phyloP scores from a whole-genome alignment of 805 yeast genomes.

The Candida insectalens region DNA sequence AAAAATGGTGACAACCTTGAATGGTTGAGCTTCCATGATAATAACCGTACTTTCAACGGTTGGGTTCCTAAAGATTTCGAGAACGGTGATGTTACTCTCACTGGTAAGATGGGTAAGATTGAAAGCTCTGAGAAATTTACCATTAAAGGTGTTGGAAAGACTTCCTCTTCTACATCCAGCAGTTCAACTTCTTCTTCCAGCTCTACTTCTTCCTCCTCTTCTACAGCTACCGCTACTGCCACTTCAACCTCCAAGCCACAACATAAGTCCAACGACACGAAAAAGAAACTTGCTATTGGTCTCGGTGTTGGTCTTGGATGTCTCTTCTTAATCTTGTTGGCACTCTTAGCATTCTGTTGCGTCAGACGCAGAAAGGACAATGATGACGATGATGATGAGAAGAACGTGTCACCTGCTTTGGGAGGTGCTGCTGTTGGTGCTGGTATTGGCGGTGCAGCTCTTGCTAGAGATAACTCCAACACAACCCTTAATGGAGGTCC shows the following conservation, averaged over 20 bases:
- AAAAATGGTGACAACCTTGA: slow-evolving; percentile 29
- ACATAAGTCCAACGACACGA: slow-evolving; percentile 8
- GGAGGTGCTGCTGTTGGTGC: slow-evolving; percentile 29
- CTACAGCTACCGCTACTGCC: slow-evolving; percentile 16
- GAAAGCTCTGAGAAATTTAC: slow-evolving; percentile 35
- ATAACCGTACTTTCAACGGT: slow-evolving; percentile 64
- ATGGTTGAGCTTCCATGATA: slow-evolving; percentile 60
- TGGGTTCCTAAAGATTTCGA: slow-evolving; percentile 45
- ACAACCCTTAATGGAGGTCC: slow-evolving; percentile 11
- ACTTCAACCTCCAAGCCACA: slow-evolving; percentile 21
- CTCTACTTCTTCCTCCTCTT: slow-evolving; percentile 20
- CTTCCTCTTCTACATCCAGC: slow-evolving; percentile 15
- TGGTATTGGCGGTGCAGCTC: too few relatives aligned
- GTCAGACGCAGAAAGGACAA: slow-evolving; percentile 34
- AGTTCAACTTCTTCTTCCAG: slow-evolving; percentile 23
- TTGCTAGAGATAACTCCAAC: slow-evolving; percentile 5
- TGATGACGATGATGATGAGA: slow-evolving; percentile 21
- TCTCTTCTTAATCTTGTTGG: slow-evolving; percentile 37
- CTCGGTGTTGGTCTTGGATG: slow-evolving; percentile 82
- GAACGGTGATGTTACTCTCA: slow-evolving; percentile 29
- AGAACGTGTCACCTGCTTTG: slow-evolving; percentile 4
- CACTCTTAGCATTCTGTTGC: slow-evolving; percentile 47
- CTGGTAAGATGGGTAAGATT: slow-evolving; percentile 26
- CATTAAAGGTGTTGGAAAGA: slow-evolving; percentile 39
- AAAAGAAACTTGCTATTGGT: slow-evolving; percentile 69